Base-by-base conservation (phyloP, 2,329 filamentous ascomycete species). In the Pseudogymnoascus sp. region DNA sequence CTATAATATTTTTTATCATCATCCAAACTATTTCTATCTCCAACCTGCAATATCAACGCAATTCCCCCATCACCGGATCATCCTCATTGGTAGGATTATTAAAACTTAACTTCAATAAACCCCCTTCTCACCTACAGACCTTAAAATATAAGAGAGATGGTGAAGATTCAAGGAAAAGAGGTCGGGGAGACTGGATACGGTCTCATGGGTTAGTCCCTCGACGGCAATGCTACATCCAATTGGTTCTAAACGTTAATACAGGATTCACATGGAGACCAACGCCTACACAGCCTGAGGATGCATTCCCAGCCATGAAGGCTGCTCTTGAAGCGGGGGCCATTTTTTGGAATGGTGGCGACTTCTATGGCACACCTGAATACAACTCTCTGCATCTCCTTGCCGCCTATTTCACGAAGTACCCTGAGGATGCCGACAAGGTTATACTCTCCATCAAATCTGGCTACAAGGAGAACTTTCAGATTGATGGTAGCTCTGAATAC, bases 401-500 rank as follows among this genome's bases (percentile, higher is more conserved):
- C 64, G 74, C 76, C 28, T 88, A 87, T 73, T 86, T 88, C 69
- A 76, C 75, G 35, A 77, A 79, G 63, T 80, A 87, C 68, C 85
- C 85, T 1, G 80, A 84, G 62, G 81, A 87, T 62, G 82, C 83
- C 6, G 75, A 79, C 58, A 82, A 82, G 67, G 76, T 87, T 14
- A 76, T 84, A n/a, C 72, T 88, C 59, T 79, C 78, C 66, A 78
- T 87, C 68, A 87, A 87, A 73, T 84, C 83, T 37, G 80, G 76
- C 14, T 58, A 74, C 37, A 70, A 78, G 53, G 64, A 69, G 11
- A 68, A 67, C 3, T 66, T 76, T 18, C 60, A 58, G 1, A 74
- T 78, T 1, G 78, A 84, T 65, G 78, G 80, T 20, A 80, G 78
- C 2, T 77, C 79, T 4, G 77, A 78, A 50, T 76, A 76, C 59